Percentiles rank a stretch among this genome's conserved stretches.
Evolutionary conservation across 1,284 basidiomycete species (phyloP).

Genomic region (Heterobasidion occidentale): DNA sequence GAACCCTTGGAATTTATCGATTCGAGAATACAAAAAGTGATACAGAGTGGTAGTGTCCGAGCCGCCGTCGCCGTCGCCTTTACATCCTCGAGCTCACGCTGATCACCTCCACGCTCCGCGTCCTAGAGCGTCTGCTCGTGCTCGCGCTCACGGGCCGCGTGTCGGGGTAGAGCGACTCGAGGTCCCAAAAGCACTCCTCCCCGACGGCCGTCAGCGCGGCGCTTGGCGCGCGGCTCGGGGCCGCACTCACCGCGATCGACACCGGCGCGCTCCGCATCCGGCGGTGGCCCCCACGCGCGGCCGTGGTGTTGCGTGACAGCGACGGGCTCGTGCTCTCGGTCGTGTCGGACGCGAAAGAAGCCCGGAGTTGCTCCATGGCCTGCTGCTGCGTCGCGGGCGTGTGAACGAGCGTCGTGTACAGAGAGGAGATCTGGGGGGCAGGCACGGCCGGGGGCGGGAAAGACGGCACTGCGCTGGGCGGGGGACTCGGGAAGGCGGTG

Average conservation of each 20-base stretch:
- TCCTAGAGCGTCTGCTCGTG: conserved; percentile 1
- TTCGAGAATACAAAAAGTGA: too few relatives aligned
- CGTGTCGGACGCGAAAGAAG: not conserved
- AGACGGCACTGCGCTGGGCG: not conserved
- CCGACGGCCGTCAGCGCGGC: conserved; percentile 2
- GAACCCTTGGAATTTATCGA: not conserved
- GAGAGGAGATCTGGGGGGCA: not conserved
- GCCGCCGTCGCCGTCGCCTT: too few relatives aligned
- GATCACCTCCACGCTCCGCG: conserved; percentile 7
- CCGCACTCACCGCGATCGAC: conserved; percentile 9
- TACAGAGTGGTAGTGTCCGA: too few relatives aligned
- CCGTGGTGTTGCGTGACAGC: not conserved
- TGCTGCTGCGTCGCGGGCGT: not conserved
- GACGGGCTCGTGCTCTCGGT: not conserved
- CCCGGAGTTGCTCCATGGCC: not conserved
- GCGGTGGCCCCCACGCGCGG: conserved; percentile 5
- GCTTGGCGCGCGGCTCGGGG: conserved; percentile 6
- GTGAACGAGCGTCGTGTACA: not conserved
- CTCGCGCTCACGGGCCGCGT: conserved; percentile 6
- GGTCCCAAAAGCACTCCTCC: conserved; percentile 11
- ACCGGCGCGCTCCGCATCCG: conserved; percentile 12
- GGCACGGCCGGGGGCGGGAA: not conserved
- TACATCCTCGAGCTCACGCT: not conserved
- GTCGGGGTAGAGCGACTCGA: conserved; percentile 6
- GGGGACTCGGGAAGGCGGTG: not conserved